phyloP scores from a whole-genome alignment of 2,329 filamentous ascomycete genomes.

The Cryphonectria japonica region DNA sequence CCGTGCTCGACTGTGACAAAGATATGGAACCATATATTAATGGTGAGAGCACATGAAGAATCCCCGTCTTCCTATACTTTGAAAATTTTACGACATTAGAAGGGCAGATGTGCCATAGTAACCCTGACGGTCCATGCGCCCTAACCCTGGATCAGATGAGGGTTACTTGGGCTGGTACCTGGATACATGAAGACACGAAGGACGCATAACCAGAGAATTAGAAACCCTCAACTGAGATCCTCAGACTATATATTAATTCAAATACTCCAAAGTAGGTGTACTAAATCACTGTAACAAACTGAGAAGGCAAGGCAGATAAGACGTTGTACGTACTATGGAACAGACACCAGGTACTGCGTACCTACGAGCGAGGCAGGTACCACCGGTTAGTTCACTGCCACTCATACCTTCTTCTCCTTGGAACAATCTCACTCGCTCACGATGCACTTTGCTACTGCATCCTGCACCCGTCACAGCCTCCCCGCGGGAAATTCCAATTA shows the following conservation, averaged over 20 bases:
- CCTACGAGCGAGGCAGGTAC: neutral
- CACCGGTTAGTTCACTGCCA: too few relatives aligned
- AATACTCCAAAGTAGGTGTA: too few relatives aligned
- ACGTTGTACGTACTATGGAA: neutral
- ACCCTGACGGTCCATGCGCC: neutral
- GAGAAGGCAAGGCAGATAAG: neutral
- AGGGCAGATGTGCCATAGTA: neutral
- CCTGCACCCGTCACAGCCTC: neutral
- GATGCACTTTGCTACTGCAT: neutral
- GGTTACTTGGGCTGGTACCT: neutral
- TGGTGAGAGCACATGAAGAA: too few relatives aligned
- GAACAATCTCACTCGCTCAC: neutral
- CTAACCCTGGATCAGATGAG: neutral
- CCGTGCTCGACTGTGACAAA: too few relatives aligned
- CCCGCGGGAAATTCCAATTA: neutral
- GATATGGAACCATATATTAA: too few relatives aligned
- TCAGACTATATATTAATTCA: neutral
- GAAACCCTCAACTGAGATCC: neutral
- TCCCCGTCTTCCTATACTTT: neutral
- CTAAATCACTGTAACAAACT: too few relatives aligned
- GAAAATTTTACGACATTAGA: neutral
- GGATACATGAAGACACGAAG: neutral
- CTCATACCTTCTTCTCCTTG: neutral
- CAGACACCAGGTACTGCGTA: neutral
- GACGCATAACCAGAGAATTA: neutral